phyloP scores from a whole-genome alignment of 2,329 filamentous ascomycete genomes.

The Orbilia ellipsospora region DNA sequence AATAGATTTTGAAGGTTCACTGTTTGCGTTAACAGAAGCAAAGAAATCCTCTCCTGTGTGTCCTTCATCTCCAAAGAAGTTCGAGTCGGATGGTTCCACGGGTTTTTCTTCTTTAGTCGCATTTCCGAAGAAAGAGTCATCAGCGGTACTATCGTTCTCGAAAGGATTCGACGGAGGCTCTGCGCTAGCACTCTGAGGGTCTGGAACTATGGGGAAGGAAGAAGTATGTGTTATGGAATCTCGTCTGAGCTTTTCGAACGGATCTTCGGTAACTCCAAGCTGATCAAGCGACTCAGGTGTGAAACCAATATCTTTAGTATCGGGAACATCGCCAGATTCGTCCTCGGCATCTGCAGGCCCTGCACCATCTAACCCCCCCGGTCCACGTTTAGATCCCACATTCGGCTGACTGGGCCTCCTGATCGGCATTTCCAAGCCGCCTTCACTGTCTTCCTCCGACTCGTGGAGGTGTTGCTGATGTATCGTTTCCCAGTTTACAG shows the following conservation, averaged over 20 bases:
- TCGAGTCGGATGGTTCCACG: slow-evolving; percentile 42
- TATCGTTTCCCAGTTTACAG: slow-evolving; percentile 43
- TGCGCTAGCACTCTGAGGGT: slow-evolving; percentile 18
- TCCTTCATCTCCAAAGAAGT: slow-evolving; percentile 49
- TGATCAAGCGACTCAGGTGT: slow-evolving; percentile 28
- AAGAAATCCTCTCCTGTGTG: slow-evolving; percentile 41
- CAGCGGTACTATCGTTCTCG: slow-evolving; percentile 28
- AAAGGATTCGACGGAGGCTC: slow-evolving; percentile 33
- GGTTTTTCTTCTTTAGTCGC: slow-evolving; percentile 13
- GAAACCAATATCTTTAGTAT: slow-evolving; percentile 51
- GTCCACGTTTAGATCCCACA: background rate
- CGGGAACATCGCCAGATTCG: slow-evolving; percentile 21
- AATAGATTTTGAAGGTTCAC: slow-evolving; percentile 2
- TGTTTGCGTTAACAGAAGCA: slow-evolving; percentile 17
- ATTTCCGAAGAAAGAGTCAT: slow-evolving; percentile 43
- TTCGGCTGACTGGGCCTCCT: slow-evolving; percentile 12
- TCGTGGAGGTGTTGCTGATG: slow-evolving; percentile 44
- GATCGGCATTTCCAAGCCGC: slow-evolving; percentile 35
- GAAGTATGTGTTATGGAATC: slow-evolving; percentile 44
- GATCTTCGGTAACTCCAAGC: slow-evolving; percentile 22
- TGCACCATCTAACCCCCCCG: slow-evolving; percentile 3
- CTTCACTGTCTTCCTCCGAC: slow-evolving; percentile 29
- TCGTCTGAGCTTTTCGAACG: slow-evolving; percentile 28
- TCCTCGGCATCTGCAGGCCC: background rate
- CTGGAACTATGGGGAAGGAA: slow-evolving; percentile 39